A percentile compares a stretch with the other conserved stretches of the same genome.
phyloP scores from a whole-genome alignment of 139 green algal species.

The Tetradesmus obliquus region DNA sequence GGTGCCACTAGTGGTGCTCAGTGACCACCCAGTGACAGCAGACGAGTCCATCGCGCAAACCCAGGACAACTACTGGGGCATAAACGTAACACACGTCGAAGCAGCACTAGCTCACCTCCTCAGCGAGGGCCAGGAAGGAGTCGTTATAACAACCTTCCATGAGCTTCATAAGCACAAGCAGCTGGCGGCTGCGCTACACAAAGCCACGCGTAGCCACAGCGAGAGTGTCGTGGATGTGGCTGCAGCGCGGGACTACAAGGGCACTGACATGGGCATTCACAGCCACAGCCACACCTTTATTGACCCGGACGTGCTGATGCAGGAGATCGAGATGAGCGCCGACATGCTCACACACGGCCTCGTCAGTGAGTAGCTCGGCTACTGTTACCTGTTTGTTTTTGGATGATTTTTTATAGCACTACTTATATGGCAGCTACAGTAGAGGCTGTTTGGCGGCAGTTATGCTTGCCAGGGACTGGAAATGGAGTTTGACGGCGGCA shows the following conservation, averaged over 20 bases:
- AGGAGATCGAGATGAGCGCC: conserved; percentile 44
- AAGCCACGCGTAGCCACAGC: conserved; percentile 21
- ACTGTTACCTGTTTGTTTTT: too few species aligned
- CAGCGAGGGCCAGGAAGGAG: conserved; percentile 8
- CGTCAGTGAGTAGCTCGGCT: conserved; percentile 32
- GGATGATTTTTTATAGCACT: too few species aligned
- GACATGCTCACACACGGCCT: conserved; percentile 50
- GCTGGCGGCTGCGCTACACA: conserved; percentile 37
- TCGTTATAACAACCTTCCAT: conserved; percentile 36
- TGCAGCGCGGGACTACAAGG: conserved; percentile 3
- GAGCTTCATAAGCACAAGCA: conserved; percentile 35
- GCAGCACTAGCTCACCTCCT: conserved; percentile 23
- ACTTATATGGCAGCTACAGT: too few species aligned
- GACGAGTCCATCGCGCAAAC: background rate
- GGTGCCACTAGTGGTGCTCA: conserved; percentile 46
- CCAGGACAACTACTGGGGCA: conserved; percentile 40
- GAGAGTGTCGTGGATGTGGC: conserved; percentile 33
- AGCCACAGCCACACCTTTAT: conserved; percentile 14
- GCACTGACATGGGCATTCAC: conserved; percentile 30
- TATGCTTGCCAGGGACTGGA: too few species aligned
- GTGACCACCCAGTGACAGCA: conserved; percentile 3
- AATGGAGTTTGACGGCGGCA: too few species aligned
- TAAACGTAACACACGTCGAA: conserved; percentile 45
- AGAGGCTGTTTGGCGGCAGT: too few species aligned
- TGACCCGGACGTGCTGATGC: conserved; percentile 36